phyloP scores from a whole-genome alignment of 495 filamentous ascomycete species.

The Penicillium cinerascens region DNA sequence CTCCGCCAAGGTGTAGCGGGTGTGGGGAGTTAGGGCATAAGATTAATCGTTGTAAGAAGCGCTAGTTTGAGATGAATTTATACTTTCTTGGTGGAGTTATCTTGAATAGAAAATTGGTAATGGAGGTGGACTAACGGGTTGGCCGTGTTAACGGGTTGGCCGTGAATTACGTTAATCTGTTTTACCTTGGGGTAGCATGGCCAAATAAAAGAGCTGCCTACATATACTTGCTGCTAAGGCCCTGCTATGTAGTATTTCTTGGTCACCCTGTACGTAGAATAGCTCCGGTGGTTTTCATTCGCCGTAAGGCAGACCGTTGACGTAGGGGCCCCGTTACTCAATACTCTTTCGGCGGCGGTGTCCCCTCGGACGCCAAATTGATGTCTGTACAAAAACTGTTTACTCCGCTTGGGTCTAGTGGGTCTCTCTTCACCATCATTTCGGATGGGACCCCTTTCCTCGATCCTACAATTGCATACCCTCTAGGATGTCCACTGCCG shows the following conservation, averaged over 20 bases:
- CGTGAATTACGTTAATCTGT: too few relatives aligned
- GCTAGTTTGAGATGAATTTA: too few relatives aligned
- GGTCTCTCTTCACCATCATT: background rate
- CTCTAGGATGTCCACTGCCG: conserved; percentile 35
- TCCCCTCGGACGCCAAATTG: background rate
- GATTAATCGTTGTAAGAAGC: too few relatives aligned
- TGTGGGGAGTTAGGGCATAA: too few relatives aligned
- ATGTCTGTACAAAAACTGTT: conserved; percentile 9
- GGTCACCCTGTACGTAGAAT: background rate
- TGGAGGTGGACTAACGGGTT: too few relatives aligned
- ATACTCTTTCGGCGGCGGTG: background rate
- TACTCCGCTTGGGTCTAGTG: conserved; percentile 1
- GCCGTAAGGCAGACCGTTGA: conserved; percentile 16
- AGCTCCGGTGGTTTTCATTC: background rate
- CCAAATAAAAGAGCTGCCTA: background rate
- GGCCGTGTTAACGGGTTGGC: too few relatives aligned
- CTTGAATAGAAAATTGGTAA: too few relatives aligned
- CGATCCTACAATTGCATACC: conserved; percentile 9
- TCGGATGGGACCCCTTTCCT: conserved; percentile 23
- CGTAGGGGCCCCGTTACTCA: conserved; percentile 9
- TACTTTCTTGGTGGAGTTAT: too few relatives aligned
- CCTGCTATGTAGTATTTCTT: too few relatives aligned
- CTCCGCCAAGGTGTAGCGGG: too few relatives aligned
- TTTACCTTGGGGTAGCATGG: too few relatives aligned
- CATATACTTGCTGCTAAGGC: background rate